Percentiles rank a stretch among this genome's conserved stretches.
Conservation (phyloP, 768 basidiomycete genomes). For the Krasilnikovozyma curviuscula region DNA sequence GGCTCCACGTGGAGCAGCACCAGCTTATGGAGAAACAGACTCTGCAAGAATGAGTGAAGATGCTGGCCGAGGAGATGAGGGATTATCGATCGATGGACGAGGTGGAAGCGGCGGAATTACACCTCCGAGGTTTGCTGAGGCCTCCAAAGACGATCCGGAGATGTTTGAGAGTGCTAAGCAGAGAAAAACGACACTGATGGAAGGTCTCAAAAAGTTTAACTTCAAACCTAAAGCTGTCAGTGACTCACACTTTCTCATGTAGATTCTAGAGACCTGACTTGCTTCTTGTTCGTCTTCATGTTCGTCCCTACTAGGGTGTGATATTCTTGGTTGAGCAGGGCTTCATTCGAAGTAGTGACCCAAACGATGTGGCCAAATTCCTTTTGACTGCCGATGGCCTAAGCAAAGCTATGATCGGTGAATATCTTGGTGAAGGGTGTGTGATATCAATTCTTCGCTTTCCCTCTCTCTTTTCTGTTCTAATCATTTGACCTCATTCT, state of each 20-base stretch:
- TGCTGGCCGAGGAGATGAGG: background rate
- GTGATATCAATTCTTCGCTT: slow-evolving; percentile 19
- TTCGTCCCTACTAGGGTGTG: slow-evolving; percentile 42
- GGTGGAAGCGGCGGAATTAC: background rate
- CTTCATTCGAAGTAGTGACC: slow-evolving; percentile 53
- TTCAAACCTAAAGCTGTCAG: slow-evolving; percentile 90
- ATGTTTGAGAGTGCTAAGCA: slow-evolving; percentile 89
- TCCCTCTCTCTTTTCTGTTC: background rate
- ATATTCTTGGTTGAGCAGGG: slow-evolving; percentile 73
- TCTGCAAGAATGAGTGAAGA: slow-evolving; percentile 5
- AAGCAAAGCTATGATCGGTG: slow-evolving; percentile 88
- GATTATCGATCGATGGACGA: background rate
- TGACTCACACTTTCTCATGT: slow-evolving; percentile 1
- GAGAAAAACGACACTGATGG: slow-evolving; percentile 80
- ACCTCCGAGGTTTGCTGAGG: background rate
- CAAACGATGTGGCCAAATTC: slow-evolving; percentile 66
- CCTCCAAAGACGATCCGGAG: slow-evolving; percentile 57
- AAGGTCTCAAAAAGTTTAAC: slow-evolving; percentile 95
- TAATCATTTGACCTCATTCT: background rate
- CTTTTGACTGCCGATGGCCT: slow-evolving; percentile 75
- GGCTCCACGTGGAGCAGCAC: slow-evolving; percentile 4
- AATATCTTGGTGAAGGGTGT: slow-evolving; percentile 93
- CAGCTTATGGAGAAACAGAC: background rate
- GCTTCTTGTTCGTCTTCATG: background rate
- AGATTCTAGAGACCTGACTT: background rate